Base-by-base conservation (phyloP, 2,329 filamentous ascomycete species). In the Nemania sp. region DNA sequence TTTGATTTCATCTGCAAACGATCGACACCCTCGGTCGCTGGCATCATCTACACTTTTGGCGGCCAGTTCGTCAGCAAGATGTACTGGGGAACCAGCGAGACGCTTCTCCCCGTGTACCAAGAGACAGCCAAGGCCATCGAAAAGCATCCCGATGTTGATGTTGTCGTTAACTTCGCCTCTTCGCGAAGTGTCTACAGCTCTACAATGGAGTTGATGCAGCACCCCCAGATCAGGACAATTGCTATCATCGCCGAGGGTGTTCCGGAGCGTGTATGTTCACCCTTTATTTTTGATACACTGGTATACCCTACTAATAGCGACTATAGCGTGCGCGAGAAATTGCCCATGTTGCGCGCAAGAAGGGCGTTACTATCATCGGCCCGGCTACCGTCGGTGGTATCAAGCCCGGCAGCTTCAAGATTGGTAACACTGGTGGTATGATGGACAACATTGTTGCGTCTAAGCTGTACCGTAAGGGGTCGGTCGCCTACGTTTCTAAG, bases 1-100 rank as follows among this genome's bases (percentile, higher is more conserved):
- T 99, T 99, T 76, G 94, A 99, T 83, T 99, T 97, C 84, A 99
- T 99, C 80, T 99, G 94, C 91, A 97, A 97, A 86, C 90, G 94
- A 70, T 84, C 86, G 73, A 95, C 90, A 57, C 94, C 94, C 62
- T 99, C 94, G 54, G 94, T 99, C 55, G 94, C 94, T 64, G 94
- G 92, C 73, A 97, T 99, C 79, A 97, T 99, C 83, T 99, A 99
- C 83, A 97, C 94, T 68, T 99, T 99, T 72, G 94, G 94, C 74
- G 94, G 94, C 66, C 94, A 99, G 80, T 99, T 99, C 86, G 94
- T 99, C 74, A 97, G 91, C 87, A 99, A 99, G 88, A 97, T 99
- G 94, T 99, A 99, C 89, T 99, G 94, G 94, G 94, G 94, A 72
- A 99, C 94, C 72, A 97, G 91, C 80, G 94, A 99, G 83, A 99